Evolutionary conservation across 768 basidiomycete species (phyloP).

Genomic region (Leccinum boreale): DNA sequence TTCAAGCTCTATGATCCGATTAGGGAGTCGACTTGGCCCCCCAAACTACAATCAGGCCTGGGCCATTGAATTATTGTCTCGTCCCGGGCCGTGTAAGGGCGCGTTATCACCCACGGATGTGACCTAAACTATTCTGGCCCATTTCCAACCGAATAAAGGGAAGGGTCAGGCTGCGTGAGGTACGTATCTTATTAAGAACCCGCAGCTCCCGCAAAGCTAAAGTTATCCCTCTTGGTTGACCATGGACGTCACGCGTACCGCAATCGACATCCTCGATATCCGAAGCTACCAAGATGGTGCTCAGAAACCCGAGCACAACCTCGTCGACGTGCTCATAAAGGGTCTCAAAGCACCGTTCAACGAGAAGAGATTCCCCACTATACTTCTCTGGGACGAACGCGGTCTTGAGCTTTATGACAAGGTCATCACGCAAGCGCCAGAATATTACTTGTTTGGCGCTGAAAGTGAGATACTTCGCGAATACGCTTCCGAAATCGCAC

Average conservation of each 20-base stretch:
- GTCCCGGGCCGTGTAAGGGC: too few relatives aligned
- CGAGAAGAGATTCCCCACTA: conserved; percentile 70
- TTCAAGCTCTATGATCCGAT: too few relatives aligned
- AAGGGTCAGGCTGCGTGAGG: not conserved
- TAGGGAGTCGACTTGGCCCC: too few relatives aligned
- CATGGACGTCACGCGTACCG: conserved; percentile 19
- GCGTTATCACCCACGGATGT: too few relatives aligned
- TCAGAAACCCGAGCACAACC: conserved; percentile 24
- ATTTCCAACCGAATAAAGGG: not conserved
- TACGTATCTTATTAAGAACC: not conserved
- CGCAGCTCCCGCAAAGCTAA: not conserved
- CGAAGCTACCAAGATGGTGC: conserved; percentile 12
- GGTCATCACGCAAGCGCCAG: conserved; percentile 70
- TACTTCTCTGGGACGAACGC: conserved; percentile 84
- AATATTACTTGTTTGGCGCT: conserved; percentile 89
- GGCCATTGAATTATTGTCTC: too few relatives aligned
- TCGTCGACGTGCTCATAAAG: conserved; percentile 46
- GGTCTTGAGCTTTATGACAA: conserved; percentile 85
- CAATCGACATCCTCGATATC: conserved; percentile 21
- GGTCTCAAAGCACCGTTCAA: conserved; percentile 56
- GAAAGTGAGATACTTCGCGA: conserved; percentile 82
- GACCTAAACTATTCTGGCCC: too few relatives aligned
- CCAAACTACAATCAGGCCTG: too few relatives aligned
- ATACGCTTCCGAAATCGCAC: conserved; percentile 72
- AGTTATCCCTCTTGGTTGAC: not conserved